phyloP scores from a whole-genome alignment of 1,284 basidiomycete genomes.

The Testicularia cyperi region DNA sequence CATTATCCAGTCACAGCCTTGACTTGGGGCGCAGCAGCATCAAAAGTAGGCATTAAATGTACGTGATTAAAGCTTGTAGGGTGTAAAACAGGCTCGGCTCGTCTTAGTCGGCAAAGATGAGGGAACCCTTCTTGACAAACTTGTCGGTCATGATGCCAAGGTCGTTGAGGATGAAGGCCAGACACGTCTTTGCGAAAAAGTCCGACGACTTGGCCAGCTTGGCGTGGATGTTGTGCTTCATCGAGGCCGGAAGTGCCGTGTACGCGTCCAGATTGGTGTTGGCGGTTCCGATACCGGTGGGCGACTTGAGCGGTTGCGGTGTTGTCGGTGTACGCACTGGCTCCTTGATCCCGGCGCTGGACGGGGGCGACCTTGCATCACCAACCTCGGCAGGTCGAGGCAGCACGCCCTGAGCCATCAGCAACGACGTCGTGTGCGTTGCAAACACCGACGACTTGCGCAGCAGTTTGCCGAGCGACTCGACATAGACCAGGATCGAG shows the following conservation, averaged over 20 bases:
- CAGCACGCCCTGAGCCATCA: not conserved
- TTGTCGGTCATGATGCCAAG: slow-evolving; percentile 75
- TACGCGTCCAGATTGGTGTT: slow-evolving; percentile 1
- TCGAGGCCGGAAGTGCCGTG: slow-evolving; percentile 61
- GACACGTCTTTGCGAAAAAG: slow-evolving; percentile 84
- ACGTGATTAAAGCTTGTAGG: no score
- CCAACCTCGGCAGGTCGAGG: no score
- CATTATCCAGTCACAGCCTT: no score
- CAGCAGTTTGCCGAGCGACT: slow-evolving; percentile 71
- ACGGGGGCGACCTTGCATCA: no score
- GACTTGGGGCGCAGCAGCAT: no score
- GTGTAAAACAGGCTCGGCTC: no score
- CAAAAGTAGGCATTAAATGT: no score
- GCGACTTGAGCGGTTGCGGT: not conserved
- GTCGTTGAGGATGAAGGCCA: slow-evolving; percentile 83
- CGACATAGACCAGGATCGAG: not conserved
- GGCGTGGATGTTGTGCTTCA: slow-evolving; percentile 72
- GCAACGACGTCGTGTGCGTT: not conserved
- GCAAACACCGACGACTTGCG: not conserved
- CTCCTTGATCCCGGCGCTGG: no score
- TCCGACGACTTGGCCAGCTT: slow-evolving; percentile 79
- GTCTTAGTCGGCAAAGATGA: slow-evolving; percentile 1
- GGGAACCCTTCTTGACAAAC: slow-evolving; percentile 64
- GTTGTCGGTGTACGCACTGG: not conserved
- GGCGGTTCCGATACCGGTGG: not conserved